Percentiles rank a stretch among this genome's conserved stretches.
Conservation (phyloP, 352 stramenopile species). For the Phytophthora fragariaefolia region DNA sequence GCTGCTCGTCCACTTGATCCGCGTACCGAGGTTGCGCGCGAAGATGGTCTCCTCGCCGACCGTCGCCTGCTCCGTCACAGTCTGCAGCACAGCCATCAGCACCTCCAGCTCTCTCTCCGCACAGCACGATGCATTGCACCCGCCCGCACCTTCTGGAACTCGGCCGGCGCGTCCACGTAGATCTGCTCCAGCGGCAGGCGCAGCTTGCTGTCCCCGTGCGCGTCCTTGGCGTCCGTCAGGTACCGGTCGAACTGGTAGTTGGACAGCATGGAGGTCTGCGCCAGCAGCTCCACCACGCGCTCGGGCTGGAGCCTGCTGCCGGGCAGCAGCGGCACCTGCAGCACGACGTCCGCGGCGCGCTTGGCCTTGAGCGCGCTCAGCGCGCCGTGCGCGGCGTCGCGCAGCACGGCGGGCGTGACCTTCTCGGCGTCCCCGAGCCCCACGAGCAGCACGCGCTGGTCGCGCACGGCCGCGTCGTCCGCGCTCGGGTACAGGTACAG, state of each 20-base stretch:
- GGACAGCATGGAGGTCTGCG: conserved; percentile 80
- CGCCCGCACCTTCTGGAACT: conserved; percentile 62
- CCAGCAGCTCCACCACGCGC: conserved; percentile 73
- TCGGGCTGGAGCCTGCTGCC: conserved; percentile 32
- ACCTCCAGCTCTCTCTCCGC: not conserved
- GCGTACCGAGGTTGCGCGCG: conserved; percentile 76
- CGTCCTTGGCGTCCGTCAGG: conserved; percentile 60
- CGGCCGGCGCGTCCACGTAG: conserved; percentile 54
- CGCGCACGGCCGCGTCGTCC: conserved; percentile 38
- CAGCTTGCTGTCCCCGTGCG: conserved; percentile 70
- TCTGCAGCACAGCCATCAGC: conserved; percentile 35
- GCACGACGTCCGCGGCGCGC: conserved; percentile 53
- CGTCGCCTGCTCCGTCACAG: conserved; percentile 64
- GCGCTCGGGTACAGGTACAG: conserved; percentile 74
- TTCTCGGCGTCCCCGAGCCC: conserved; percentile 74
- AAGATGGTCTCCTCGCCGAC: conserved; percentile 88
- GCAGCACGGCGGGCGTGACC: conserved; percentile 67
- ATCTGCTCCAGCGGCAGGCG: conserved; percentile 72
- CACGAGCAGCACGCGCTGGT: conserved; percentile 75
- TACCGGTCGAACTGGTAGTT: conserved; percentile 92
- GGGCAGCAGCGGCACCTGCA: conserved; percentile 58
- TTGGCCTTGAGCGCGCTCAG: conserved; percentile 61
- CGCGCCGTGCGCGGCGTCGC: conserved; percentile 71
- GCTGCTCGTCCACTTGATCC: not conserved
- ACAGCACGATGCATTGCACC: not conserved